phyloP scores from a whole-genome alignment of 768 basidiomycete species.

The Tricholoma furcatifolium region DNA sequence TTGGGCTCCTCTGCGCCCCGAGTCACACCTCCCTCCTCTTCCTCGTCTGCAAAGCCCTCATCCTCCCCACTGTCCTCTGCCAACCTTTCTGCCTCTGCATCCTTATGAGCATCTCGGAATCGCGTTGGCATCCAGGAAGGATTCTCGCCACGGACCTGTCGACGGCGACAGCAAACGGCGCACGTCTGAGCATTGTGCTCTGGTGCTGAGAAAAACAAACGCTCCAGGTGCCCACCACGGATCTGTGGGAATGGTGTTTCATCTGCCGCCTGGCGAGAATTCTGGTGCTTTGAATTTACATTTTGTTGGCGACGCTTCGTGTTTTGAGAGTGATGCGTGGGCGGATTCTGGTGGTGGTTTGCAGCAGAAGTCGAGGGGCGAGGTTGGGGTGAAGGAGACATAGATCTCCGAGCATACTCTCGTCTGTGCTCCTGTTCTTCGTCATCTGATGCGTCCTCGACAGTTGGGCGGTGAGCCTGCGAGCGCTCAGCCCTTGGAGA shows the following conservation, averaged over 20 bases:
- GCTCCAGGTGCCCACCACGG: slow-evolving; percentile 73
- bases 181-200: slow-evolving; percentile 74
- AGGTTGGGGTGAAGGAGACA: slow-evolving; percentile 1
- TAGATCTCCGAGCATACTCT: slow-evolving; percentile 1
- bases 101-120: slow-evolving; percentile 12
- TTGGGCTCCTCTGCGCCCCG: slow-evolving; percentile 30
- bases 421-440: slow-evolving; percentile 3
- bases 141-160: slow-evolving; percentile 14
- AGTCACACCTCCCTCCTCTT: slow-evolving; percentile 14
- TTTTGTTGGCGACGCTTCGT: slow-evolving; percentile 9
- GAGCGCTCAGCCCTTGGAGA: neutral
- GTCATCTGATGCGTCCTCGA: slow-evolving; percentile 15
- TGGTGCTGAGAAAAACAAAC: slow-evolving; percentile 78
- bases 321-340: too few species aligned
- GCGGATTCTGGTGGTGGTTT: neutral
- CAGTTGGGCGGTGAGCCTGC: slow-evolving; percentile 8
- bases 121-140: slow-evolving; percentile 22
- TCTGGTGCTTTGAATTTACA: neutral
- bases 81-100: slow-evolving; percentile 5
- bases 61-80: slow-evolving; percentile 31
- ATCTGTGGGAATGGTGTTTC: slow-evolving; percentile 80
- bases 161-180: slow-evolving; percentile 58
- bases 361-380: neutral
- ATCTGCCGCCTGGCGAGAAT: slow-evolving; percentile 3
- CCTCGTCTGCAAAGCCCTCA: slow-evolving; percentile 47